Percentiles rank a stretch among this genome's conserved stretches.
Evolutionary conservation across 139 green algal species (phyloP).

Genomic region (Volvox reticuliferus): DNA sequence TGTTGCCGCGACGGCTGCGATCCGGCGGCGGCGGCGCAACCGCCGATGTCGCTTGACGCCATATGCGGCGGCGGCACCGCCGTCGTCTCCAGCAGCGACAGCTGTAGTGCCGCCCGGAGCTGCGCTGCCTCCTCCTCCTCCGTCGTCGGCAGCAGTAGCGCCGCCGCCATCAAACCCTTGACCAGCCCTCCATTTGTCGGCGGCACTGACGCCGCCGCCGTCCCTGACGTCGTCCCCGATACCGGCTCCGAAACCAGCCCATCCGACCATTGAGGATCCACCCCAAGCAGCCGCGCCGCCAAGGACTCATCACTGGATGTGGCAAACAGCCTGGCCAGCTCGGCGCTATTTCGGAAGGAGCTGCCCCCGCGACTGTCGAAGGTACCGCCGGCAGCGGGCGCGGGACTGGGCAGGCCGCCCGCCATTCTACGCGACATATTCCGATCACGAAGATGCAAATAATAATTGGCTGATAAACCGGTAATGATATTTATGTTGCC

Average conservation of each 20-base stretch:
- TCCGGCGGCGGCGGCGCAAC: neutral
- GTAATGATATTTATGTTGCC: too few relatives aligned
- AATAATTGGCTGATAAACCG: too few relatives aligned
- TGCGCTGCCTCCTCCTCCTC: conserved; percentile 50
- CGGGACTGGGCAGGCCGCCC: conserved; percentile 20
- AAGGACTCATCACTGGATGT: neutral
- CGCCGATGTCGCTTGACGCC: neutral
- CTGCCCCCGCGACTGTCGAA: too few relatives aligned
- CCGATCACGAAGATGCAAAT: neutral
- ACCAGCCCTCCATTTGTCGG: neutral
- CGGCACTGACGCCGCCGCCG: neutral
- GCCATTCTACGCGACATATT: neutral
- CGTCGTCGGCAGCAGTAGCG: neutral
- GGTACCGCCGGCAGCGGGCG: neutral
- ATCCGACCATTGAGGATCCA: neutral
- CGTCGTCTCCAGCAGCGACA: conserved; percentile 43
- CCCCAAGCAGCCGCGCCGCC: neutral
- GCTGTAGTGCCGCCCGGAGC: conserved; percentile 42
- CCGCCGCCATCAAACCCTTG: neutral
- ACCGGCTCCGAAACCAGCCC: neutral
- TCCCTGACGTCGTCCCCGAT: neutral
- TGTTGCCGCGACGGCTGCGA: neutral
- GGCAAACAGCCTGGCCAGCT: conserved; percentile 18
- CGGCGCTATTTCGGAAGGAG: neutral
- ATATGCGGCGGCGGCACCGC: neutral